Evolutionary conservation across 345 rosid species (phyloP), one percentile per base, ranked within the genome.

Genomic region (Trapa incisa): DNA sequence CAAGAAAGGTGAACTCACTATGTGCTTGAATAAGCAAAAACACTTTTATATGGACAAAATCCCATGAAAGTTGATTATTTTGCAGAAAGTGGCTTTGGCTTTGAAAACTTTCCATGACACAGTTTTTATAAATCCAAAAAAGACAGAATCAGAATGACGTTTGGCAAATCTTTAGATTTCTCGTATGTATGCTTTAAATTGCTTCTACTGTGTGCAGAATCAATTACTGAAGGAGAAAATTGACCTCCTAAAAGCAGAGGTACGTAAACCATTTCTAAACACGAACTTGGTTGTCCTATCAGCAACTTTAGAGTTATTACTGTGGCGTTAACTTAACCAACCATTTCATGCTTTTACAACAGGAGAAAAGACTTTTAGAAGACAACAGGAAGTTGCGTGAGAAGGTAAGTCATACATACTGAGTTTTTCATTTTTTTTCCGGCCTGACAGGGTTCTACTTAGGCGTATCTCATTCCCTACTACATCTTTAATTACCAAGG

Each of bases 181-280:
- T 5, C 38, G 15, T 10, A 3, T 12, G 6, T 12, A 60, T 32
- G 38, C 38, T 9, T 8, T 16, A 7, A 22, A 42, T 22, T 41
- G 3, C 43, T 36, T 0, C 35, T 52, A 42, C 56, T 60, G 10
- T 73, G 43, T 45, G 65, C 96, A 93, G 96, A 80, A 60, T 57
- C 85, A 83, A 64, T 70, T 93, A 32, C 69, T 85, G 7, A 76
- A 64, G 36, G 92, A 86, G 69, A 85, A 81, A 68, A 83, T 90
- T 37, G 88, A 84, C 78, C 83, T 75, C 77, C 80, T 90, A 39
- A 87, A 75, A 65, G 79, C 75, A 67, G 83, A 81, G 94, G 98
- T 93, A 82, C 13, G 36, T 65, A 17, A n/a, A 1, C 12, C 13
- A 42, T 47, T 11, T n/a, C 15, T 50, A 50, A 4, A 16, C 3